A percentile compares a stretch with the other conserved stretches of the same genome.
Conservation (phyloP, 371 early-diverging fungal species). For the Apophysomyces sp. region DNA sequence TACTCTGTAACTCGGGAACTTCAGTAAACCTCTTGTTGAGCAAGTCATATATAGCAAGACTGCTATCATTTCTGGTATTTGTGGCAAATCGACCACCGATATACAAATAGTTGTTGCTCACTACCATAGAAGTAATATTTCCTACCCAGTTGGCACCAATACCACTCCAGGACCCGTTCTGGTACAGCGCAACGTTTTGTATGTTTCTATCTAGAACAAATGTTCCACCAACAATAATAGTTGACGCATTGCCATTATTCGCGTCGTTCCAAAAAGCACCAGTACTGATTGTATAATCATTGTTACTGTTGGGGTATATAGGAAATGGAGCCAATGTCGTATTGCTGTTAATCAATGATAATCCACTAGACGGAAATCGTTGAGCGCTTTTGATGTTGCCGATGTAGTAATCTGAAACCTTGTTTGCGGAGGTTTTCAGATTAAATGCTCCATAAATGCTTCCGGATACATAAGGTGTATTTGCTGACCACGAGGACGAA, state of each 20-base stretch:
- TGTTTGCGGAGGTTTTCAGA: neutral
- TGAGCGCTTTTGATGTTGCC: conserved; percentile 42
- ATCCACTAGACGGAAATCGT: conserved; percentile 31
- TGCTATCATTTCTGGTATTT: conserved; percentile 6
- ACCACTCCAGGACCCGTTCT: conserved; percentile 41
- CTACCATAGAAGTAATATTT: conserved; percentile 24
- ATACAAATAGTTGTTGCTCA: conserved; percentile 40
- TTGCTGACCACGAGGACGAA: conserved; percentile 11
- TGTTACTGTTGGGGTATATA: conserved; percentile 23
- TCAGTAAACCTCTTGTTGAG: conserved; percentile 19
- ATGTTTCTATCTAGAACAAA: conserved; percentile 29
- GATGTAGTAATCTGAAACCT: conserved; percentile 17
- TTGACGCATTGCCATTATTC: conserved; percentile 15
- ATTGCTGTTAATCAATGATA: conserved; percentile 24
- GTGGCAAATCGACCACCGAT: conserved; percentile 50
- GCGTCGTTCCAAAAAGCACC: conserved; percentile 33
- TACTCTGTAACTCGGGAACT: conserved; percentile 28
- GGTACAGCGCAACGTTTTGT: conserved; percentile 43
- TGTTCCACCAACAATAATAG: conserved; percentile 41
- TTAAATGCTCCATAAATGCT: conserved; percentile 11
- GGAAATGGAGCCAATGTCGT: conserved; percentile 22
- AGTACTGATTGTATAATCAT: conserved; percentile 18
- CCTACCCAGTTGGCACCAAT: conserved; percentile 44
- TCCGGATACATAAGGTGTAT: conserved; percentile 29
- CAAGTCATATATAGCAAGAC: conserved; percentile 42